Percentiles rank a stretch among this genome's conserved stretches.
Conservation (phyloP, 1,284 basidiomycete species). For the Pterulicium gracile region DNA sequence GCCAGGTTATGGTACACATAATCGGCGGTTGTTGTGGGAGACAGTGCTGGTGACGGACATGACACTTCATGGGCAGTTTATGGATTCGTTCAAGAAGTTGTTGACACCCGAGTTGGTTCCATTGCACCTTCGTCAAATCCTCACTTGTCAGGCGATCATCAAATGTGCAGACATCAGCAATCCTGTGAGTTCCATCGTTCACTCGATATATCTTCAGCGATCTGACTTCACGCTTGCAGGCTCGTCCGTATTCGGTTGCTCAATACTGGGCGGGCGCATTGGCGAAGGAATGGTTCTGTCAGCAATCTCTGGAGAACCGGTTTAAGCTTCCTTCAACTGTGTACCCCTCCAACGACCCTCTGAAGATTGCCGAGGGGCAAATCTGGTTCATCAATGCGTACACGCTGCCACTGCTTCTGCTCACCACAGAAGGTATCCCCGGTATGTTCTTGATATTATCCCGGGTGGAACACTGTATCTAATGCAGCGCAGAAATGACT, state of each 20-base stretch:
- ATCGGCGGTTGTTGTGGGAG: slow-evolving; percentile 66
- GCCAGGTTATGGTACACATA: slow-evolving; percentile 35
- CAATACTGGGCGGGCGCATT: slow-evolving; percentile 86
- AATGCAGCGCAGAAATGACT: neutral
- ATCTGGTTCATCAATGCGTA: slow-evolving; percentile 85
- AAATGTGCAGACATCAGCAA: slow-evolving; percentile 98
- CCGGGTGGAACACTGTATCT: no score
- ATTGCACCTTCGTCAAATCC: slow-evolving; percentile 40
- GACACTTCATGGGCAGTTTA: slow-evolving; percentile 81
- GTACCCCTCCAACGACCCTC: slow-evolving; percentile 48
- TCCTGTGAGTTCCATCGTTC: slow-evolving; percentile 49
- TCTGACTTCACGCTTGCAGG: slow-evolving; percentile 32
- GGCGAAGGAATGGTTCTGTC: slow-evolving; percentile 82
- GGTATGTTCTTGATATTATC: no score
- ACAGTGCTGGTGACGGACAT: slow-evolving; percentile 90
- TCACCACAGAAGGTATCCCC: slow-evolving; percentile 63
- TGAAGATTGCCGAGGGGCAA: slow-evolving; percentile 74
- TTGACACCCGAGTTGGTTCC: slow-evolving; percentile 31
- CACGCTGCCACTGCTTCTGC: slow-evolving; percentile 72
- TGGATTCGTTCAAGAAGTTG: slow-evolving; percentile 47
- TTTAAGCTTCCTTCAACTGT: slow-evolving; percentile 71
- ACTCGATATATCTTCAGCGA: neutral
- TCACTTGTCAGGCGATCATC: slow-evolving; percentile 85
- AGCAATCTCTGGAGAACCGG: slow-evolving; percentile 72
- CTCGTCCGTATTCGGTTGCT: slow-evolving; percentile 83